Base-by-base conservation (phyloP, 1,284 basidiomycete species). In the Meripilus lineatus region DNA sequence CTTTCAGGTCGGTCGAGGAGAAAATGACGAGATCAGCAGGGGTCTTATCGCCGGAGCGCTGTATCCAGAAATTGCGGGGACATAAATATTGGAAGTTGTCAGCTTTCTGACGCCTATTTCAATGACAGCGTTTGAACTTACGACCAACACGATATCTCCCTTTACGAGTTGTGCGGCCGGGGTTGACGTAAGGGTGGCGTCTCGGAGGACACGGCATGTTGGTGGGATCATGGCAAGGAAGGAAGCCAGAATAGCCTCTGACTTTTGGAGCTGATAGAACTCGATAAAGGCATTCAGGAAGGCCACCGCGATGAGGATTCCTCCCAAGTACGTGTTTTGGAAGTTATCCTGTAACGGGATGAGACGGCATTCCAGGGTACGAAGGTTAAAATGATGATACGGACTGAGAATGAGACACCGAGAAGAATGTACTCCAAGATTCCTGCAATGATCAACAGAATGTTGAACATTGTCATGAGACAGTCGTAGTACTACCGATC, bases 151-250 rank as follows among this genome's bases (percentile, higher is more conserved):
- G 38, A 86, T 56, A 56, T 88, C 84, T 18, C 84, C 84, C 51
- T 75, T 79, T 38, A 86, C 84, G 2, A 88, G 67, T 18, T 79
- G 74, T 13, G 77, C 69, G 8, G 83, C 82, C 21, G 81, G 75
- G 42, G 84, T 71, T 3, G 70, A 72, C 32, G 62, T 58, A 48
- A 84, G 72, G 5, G 71, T 67, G 3, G 77, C 76, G 48, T 81
- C 78, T 32, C 84, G 77, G 41, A 86, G 66, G 38, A 82, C 81
- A 42, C 70, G 77, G 53, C 78, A 83, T 5, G 77, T 70, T 1
- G 81, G 81, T 7, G 81, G 81, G 43, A 84, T 84, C 77, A 84
- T 79, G 4, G 81, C 81, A 23, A 84, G 66, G 66, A 84, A 84
- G 1, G 78, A 81, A 2, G 80, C 79, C 4, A 84, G 66, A 51